Conservation (phyloP, 148 eudicot genomes). For the Persicaria tinctoria region DNA sequence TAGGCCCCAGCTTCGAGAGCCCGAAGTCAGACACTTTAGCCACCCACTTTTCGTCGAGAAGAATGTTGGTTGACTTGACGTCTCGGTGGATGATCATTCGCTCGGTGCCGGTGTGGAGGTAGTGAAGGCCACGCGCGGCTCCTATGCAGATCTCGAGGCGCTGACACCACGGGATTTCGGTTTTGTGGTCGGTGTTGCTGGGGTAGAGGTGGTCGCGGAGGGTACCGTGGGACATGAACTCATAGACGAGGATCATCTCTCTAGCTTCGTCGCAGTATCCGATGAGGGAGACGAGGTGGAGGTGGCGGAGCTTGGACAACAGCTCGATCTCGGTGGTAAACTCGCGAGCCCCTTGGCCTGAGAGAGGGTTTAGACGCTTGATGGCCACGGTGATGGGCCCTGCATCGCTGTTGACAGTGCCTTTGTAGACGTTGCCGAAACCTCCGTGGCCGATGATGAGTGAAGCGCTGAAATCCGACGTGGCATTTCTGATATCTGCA, state of each 20-base stretch:
- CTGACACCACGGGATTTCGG: slow-evolving; percentile 64
- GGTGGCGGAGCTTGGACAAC: slow-evolving; percentile 69
- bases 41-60: slow-evolving; percentile 65
- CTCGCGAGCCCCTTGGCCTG: slow-evolving; percentile 82
- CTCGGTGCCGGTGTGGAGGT: slow-evolving; percentile 83
- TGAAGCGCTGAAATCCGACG: slow-evolving; percentile 16
- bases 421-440: slow-evolving; percentile 26
- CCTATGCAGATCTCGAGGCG: slow-evolving; percentile 87
- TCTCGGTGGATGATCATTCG: slow-evolving; percentile 91
- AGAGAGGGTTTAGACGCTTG: slow-evolving; percentile 20
- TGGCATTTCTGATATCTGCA: slow-evolving; percentile 17
- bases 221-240: slow-evolving; percentile 74
- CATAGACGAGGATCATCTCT: slow-evolving; percentile 92
- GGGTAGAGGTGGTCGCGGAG: slow-evolving; percentile 44
- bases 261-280: slow-evolving; percentile 88
- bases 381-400: slow-evolving; percentile 14
- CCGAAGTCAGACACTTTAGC: slow-evolving; percentile 95
- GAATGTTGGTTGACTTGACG: slow-evolving; percentile 84
- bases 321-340: slow-evolving; percentile 75
- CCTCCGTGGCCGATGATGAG: slow-evolving; percentile 21
- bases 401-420: slow-evolving; percentile 8
- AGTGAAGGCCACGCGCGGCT: slow-evolving; percentile 91
- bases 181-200: slow-evolving; percentile 42
- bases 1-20: slow-evolving; percentile 74
- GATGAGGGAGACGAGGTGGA: slow-evolving; percentile 80